Evolutionary conservation across 495 filamentous ascomycete genomes (phyloP).

Genomic region (Podospora appendiculata): DNA sequence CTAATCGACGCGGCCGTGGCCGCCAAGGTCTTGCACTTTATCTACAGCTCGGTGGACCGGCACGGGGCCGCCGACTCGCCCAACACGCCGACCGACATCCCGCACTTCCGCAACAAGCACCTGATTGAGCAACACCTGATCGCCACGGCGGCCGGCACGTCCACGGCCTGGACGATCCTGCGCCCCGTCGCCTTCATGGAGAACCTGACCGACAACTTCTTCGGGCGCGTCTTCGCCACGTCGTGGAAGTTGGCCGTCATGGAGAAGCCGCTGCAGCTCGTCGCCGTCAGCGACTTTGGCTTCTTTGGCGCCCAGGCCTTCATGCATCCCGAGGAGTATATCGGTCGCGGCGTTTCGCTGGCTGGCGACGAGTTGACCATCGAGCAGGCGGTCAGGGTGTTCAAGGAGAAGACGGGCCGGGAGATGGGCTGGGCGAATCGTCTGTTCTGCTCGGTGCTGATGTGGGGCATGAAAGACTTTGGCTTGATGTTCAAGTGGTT

Average conservation of each 20-base stretch:
- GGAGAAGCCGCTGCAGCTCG: conserved; percentile 44
- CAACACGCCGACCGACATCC: conserved; percentile 46
- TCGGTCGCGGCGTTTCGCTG: conserved; percentile 39
- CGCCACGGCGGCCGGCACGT: conserved; percentile 19
- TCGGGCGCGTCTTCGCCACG: conserved; percentile 46
- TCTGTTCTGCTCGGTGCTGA: conserved; percentile 20
- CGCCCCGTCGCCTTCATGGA: conserved; percentile 53
- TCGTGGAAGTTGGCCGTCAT: conserved; percentile 28
- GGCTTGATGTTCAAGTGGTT: conserved; percentile 56
- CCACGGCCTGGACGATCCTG: conserved; percentile 46
- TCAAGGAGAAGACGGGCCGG: conserved; percentile 40
- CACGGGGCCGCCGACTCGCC: conserved; percentile 41
- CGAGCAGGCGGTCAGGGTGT: conserved; percentile 37
- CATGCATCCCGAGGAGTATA: conserved; percentile 29
- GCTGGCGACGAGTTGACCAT: conserved; percentile 55
- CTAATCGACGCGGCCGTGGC: conserved; percentile 48
- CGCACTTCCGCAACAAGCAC: conserved; percentile 55
- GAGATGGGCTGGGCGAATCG: conserved; percentile 36
- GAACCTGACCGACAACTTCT: conserved; percentile 43
- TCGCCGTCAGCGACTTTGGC: conserved; percentile 51
- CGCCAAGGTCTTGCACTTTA: conserved; percentile 48
- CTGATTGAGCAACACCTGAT: conserved; percentile 51
- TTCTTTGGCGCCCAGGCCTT: conserved; percentile 50
- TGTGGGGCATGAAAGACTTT: conserved; percentile 44
- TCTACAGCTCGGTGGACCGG: conserved; percentile 58